phyloP scores from a whole-genome alignment of 169 alveolate species.

The Eimeria maxima region DNA sequence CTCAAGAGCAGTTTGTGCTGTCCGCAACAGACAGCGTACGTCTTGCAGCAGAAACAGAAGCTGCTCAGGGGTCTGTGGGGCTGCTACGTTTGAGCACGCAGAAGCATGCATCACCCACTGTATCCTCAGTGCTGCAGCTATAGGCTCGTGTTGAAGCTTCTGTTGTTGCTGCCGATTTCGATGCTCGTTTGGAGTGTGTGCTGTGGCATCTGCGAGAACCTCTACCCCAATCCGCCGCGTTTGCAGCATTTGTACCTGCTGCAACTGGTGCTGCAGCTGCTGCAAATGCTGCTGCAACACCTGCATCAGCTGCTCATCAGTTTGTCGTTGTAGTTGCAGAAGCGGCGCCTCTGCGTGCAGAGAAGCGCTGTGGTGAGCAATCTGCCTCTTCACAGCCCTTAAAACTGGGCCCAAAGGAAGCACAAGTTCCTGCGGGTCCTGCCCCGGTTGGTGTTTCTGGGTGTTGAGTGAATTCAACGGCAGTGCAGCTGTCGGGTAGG shows the following conservation, averaged over 20 bases:
- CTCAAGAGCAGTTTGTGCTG: conserved; percentile 32
- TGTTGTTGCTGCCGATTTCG: background rate
- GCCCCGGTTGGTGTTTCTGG: background rate
- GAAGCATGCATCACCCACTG: conserved; percentile 50
- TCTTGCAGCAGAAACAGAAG: conserved; percentile 58
- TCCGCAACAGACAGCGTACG: conserved; percentile 15
- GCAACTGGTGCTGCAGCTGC: conserved; percentile 41
- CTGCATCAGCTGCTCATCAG: conserved; percentile 55
- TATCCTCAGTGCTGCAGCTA: conserved; percentile 34
- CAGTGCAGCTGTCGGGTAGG: background rate
- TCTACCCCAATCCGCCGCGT: background rate
- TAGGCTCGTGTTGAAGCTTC: background rate
- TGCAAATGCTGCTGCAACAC: conserved; percentile 53
- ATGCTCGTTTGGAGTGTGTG: background rate
- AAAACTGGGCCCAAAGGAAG: background rate
- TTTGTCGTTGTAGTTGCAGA: conserved; percentile 18
- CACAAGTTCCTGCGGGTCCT: conserved; percentile 6
- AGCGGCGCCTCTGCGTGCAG: conserved; percentile 47
- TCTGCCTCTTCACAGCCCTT: conserved; percentile 19
- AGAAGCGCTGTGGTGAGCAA: conserved; percentile 27
- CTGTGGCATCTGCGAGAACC: background rate
- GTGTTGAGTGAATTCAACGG: background rate
- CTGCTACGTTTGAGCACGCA: background rate
- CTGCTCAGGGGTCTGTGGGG: conserved; percentile 27
- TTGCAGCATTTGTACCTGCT: conserved; percentile 3